phyloP scores from a whole-genome alignment of 768 basidiomycete species.

The Saitozyma podzolica region DNA sequence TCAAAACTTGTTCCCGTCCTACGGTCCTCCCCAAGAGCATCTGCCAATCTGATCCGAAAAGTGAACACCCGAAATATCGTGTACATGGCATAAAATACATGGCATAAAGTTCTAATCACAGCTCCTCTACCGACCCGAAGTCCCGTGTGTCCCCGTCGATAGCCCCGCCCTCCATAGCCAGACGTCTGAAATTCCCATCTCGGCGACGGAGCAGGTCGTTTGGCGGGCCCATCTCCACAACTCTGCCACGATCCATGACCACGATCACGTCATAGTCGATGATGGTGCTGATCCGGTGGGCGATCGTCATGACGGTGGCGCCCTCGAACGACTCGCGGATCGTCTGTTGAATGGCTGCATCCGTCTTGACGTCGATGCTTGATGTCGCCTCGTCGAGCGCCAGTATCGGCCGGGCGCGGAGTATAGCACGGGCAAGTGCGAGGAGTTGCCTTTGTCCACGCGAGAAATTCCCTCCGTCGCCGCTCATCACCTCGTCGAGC shows the following conservation, averaged over 20 bases:
- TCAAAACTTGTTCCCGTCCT: too few species aligned
- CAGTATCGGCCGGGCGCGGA: constrained; percentile 21
- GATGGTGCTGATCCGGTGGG: constrained; percentile 30
- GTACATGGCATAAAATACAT: too few species aligned
- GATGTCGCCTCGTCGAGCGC: constrained; percentile 26
- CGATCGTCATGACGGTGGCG: constrained; percentile 23
- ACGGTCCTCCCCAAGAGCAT: too few species aligned
- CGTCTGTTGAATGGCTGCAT: constrained; percentile 22
- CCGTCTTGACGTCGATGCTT: constrained; percentile 33
- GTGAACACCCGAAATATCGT: too few species aligned
- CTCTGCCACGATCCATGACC: constrained; percentile 30
- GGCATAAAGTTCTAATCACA: too few species aligned
- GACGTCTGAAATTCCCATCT: constrained; percentile 11
- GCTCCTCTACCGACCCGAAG: too few species aligned
- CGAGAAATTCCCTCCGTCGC: constrained; percentile 26
- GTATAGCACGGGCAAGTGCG: constrained; percentile 29
- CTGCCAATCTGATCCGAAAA: too few species aligned
- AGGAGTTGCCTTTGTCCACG: constrained; percentile 35
- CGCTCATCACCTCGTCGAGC: constrained; percentile 21
- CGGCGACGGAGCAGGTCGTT: constrained; percentile 7
- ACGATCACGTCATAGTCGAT: constrained; percentile 43
- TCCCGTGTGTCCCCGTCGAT: not conserved
- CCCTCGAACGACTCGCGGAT: constrained; percentile 16
- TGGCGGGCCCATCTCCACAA: constrained; percentile 39
- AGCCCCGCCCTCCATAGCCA: constrained; percentile 20